Evolutionary conservation across 495 filamentous ascomycete species (phyloP).

Genomic region (Podospora comata): DNA sequence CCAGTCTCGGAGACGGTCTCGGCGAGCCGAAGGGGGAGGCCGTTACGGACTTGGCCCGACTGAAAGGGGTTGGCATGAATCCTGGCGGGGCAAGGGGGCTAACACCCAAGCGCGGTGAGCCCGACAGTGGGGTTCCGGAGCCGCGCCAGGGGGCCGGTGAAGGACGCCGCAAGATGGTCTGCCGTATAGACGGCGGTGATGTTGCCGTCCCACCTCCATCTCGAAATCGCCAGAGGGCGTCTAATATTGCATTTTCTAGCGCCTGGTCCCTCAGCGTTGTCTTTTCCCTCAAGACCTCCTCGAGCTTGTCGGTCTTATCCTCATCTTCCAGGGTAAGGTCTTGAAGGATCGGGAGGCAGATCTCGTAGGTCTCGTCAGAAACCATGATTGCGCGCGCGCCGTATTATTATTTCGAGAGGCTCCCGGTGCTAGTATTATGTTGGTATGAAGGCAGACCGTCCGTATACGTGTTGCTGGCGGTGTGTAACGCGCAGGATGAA

Average conservation of each 20-base stretch:
- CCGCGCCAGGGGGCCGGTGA: conserved; percentile 95
- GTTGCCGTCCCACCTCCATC: conserved; percentile 70
- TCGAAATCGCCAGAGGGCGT: conserved; percentile 87
- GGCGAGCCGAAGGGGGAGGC: conserved; percentile 92
- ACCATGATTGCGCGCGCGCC: conserved; percentile 60
- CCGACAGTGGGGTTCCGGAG: conserved; percentile 69
- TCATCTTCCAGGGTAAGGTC: conserved; percentile 83
- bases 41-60: conserved; percentile 68
- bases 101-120: conserved; percentile 70
- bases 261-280: conserved; percentile 70
- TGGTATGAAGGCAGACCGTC: background rate
- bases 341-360: conserved; percentile 83
- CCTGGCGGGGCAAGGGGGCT: conserved; percentile 80
- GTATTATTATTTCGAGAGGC: conserved; percentile 1
- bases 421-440: background rate
- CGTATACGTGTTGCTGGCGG: background rate
- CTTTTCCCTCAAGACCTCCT: conserved; percentile 77
- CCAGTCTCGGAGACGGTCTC: conserved; percentile 86
- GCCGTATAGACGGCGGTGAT: conserved; percentile 75
- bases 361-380: conserved; percentile 85
- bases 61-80: conserved; percentile 71
- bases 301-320: conserved; percentile 89
- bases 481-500: conserved; percentile 1
- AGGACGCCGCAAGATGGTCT: conserved; percentile 82
- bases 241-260: conserved; percentile 86